Percentiles rank a stretch among this genome's conserved stretches.
These are phyloP conservation scores for Agaricales sp. DNA, from an alignment of 1,284 basidiomycete species.

Conservation along the genomic window DNA sequence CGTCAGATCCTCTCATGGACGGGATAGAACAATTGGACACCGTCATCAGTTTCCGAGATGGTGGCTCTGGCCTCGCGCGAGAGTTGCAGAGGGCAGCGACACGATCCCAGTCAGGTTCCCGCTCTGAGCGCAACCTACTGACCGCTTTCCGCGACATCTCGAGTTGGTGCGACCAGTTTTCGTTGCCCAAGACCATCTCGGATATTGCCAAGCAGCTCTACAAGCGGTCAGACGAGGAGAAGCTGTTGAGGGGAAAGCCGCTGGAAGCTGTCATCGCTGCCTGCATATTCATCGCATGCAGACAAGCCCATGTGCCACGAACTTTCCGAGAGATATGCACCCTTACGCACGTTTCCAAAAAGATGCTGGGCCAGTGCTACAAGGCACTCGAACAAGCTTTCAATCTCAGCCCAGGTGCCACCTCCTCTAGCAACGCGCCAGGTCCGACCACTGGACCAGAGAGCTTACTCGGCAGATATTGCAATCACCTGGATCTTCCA, in stretches of 20 bases:
- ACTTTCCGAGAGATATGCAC: conserved; percentile 96
- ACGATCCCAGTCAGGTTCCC: conserved; percentile 60
- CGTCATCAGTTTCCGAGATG: conserved; percentile 90
- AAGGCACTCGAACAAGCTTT: conserved; percentile 91
- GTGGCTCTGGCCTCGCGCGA: conserved; percentile 85
- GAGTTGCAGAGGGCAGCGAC: conserved; percentile 89
- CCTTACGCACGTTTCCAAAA: conserved; percentile 89
- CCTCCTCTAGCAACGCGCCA: conserved; percentile 30
- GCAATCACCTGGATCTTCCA: conserved; percentile 88
- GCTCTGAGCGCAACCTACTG: conserved; percentile 77
- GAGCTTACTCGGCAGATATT: conserved; percentile 87
- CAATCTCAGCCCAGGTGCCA: conserved; percentile 70
- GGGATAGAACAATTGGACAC: conserved; percentile 92
- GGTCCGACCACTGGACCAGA: conserved; percentile 59
- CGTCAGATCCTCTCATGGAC: conserved; percentile 88
- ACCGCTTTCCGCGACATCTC: conserved; percentile 88
- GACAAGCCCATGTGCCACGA: conserved; percentile 87
- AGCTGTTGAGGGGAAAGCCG: conserved; percentile 85
- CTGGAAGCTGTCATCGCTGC: conserved; percentile 92
- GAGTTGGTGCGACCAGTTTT: conserved; percentile 91
- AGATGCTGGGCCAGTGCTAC: conserved; percentile 91
- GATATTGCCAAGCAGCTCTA: conserved; percentile 96
- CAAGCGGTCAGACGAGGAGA: conserved; percentile 94
- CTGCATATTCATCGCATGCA: conserved; percentile 96
- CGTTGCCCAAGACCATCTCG: conserved; percentile 88